Percentiles rank a stretch among this genome's conserved stretches.
Conservation (phyloP, 2,329 filamentous ascomycete species). For the Eutypella sp. region DNA sequence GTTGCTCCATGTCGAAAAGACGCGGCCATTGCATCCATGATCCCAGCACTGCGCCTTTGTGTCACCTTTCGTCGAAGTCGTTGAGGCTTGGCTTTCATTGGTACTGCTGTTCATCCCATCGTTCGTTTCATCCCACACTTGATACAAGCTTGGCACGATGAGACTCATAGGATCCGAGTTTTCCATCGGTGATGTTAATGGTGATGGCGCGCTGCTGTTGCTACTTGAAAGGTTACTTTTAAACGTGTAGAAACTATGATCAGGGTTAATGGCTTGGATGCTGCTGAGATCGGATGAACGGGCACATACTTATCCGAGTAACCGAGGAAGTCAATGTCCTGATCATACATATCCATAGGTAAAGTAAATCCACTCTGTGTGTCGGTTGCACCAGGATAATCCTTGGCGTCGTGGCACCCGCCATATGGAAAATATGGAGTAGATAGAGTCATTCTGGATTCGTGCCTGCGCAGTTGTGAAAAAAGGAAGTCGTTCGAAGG, state of each 20-base stretch:
- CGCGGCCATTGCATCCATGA: conserved; percentile 22
- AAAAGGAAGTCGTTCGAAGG: not conserved
- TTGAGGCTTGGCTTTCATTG: conserved; percentile 8
- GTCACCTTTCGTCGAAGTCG: conserved; percentile 8
- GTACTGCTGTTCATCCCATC: not conserved
- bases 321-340: not conserved
- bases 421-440: not conserved
- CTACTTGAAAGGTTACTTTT: not conserved
- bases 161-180: not conserved
- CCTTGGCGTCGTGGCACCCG: not conserved
- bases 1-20: conserved; percentile 24
- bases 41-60: conserved; percentile 23
- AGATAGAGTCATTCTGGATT: not conserved
- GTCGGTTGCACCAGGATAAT: not conserved
- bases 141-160: not conserved
- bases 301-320: not conserved
- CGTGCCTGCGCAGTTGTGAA: not conserved
- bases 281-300: not conserved
- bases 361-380: not conserved
- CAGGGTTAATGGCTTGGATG: not conserved
- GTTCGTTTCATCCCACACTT: not conserved
- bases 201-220: not conserved
- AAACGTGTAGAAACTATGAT: not conserved
- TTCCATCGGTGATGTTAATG: not conserved
- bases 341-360: not conserved